Conservation (phyloP, 352 stramenopile species). For the Phytopythium kandeliae region DNA sequence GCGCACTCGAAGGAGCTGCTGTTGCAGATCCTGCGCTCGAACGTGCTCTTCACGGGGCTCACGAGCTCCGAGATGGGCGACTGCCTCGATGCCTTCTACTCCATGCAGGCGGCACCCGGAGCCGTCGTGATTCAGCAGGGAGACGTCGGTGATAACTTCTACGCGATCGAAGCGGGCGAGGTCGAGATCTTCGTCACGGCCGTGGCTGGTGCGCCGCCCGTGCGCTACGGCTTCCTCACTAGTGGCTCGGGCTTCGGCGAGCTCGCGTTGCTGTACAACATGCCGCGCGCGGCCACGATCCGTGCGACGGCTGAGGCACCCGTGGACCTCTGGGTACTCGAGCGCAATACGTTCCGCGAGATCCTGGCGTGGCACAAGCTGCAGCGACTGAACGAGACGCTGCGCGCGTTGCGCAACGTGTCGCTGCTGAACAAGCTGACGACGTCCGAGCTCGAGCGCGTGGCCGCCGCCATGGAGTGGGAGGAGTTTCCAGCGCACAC, state of each 20-base stretch:
- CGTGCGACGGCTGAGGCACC: constrained; percentile 34
- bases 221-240: constrained; percentile 63
- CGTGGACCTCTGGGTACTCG: constrained; percentile 62
- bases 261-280: constrained; percentile 95
- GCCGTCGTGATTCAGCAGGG: constrained; percentile 62
- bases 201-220: constrained; percentile 36
- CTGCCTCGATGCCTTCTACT: constrained; percentile 74
- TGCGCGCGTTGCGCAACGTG: constrained; percentile 50
- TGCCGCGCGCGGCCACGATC: constrained; percentile 93
- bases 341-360: constrained; percentile 69
- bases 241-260: constrained; percentile 91
- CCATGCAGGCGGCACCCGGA: constrained; percentile 33
- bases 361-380: constrained; percentile 74
- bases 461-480: constrained; percentile 78
- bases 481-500: constrained; percentile 55
- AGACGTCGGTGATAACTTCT: constrained; percentile 76
- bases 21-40: constrained; percentile 61
- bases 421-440: constrained; percentile 69
- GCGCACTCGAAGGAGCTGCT: constrained; percentile 49
- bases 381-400: constrained; percentile 46
- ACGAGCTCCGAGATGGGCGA: constrained; percentile 48
- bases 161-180: constrained; percentile 52
- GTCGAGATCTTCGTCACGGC: constrained; percentile 68
- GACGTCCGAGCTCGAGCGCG: constrained; percentile 53
- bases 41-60: constrained; percentile 67